Base-by-base conservation (phyloP, 371 early-diverging fungal genomes). In the Mortierella polycephala region DNA sequence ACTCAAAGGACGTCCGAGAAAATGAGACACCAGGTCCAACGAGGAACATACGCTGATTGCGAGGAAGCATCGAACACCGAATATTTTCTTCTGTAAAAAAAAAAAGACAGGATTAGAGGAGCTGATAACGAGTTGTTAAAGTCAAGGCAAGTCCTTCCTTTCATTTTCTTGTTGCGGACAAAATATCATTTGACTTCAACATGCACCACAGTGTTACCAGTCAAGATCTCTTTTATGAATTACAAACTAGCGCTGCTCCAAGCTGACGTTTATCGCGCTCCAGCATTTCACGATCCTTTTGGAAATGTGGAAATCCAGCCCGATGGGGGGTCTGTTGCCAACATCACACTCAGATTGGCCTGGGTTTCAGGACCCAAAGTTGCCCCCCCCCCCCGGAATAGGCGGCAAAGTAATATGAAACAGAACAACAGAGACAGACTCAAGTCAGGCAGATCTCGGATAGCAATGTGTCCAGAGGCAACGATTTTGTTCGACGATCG, bases 281-380 rank as follows among this genome's bases (percentile, higher is more conserved):
- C 93, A 98, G 64, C 11, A 94, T n/a, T 83, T 87, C 46, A 92
- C 90, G 7, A 87, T 98, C 54, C 74, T 86, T 8, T 83, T 99
- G 67, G 99, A 97, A 40, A 82, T 98, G 40, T 99, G 94, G 83
- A 96, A 98, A 67, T 89, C 93, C 74, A 88, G 90, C 57, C 85
- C 93, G 44, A 97, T 99, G 98, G 99, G 98, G 99, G 99, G 3
- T 79, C 30, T 99, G 57, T 83, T 99, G 70, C 99, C 99, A 0
- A 98, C 97, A 0, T 89, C 96, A 0, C 85, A 93, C 10, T 94
- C 95, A 1, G 98, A 99, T 82, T 99, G 98, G 98, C 82, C 98
- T 42, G 94, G 96, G 0, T 99, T 98, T 81, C 74, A 95, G 60
- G 89, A 90, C 20, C 91, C 92, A n/a, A 96, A 95, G 65, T 47